These are phyloP conservation scores for Phytophthora pseudosyringae DNA, from an alignment of 352 stramenopile genomes.

Conservation along the genomic window DNA sequence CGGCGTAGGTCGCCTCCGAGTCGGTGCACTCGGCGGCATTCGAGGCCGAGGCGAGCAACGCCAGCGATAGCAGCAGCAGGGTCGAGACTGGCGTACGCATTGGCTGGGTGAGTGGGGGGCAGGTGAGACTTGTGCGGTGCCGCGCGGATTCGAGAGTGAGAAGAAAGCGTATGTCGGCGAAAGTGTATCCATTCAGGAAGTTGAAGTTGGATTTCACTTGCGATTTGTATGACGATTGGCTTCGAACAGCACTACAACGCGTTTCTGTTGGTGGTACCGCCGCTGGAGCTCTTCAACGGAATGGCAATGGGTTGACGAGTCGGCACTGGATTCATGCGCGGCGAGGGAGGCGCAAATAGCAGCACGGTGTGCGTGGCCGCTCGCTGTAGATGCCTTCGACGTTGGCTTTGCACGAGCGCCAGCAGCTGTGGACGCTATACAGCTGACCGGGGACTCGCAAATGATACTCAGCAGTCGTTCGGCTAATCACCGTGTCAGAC, in stretches of 20 bases:
- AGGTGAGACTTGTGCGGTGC: background rate
- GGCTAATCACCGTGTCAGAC: too few relatives aligned
- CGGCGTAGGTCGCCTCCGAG: conserved; percentile 7
- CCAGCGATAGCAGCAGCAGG: background rate
- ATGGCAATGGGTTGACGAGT: too few relatives aligned
- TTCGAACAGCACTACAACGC: background rate
- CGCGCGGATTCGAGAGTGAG: conserved; percentile 1
- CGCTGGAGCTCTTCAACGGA: too few relatives aligned
- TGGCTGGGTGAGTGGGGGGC: background rate
- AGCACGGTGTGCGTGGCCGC: too few relatives aligned
- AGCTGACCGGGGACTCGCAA: too few relatives aligned
- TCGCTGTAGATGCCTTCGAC: too few relatives aligned
- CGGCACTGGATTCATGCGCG: too few relatives aligned
- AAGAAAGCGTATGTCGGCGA: conserved; percentile 5
- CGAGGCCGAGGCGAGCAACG: background rate
- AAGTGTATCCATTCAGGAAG: conserved; percentile 9
- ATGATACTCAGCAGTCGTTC: too few relatives aligned
- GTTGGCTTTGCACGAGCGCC: too few relatives aligned
- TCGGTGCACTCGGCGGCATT: conserved; percentile 24
- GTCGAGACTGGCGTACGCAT: background rate
- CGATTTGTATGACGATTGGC: background rate
- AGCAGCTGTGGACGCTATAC: too few relatives aligned
- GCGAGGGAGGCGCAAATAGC: too few relatives aligned
- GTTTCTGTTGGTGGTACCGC: too few relatives aligned
- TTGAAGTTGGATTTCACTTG: conserved; percentile 5